Conservation (phyloP, 148 eudicot species). For the Rhododendron ovatum region DNA sequence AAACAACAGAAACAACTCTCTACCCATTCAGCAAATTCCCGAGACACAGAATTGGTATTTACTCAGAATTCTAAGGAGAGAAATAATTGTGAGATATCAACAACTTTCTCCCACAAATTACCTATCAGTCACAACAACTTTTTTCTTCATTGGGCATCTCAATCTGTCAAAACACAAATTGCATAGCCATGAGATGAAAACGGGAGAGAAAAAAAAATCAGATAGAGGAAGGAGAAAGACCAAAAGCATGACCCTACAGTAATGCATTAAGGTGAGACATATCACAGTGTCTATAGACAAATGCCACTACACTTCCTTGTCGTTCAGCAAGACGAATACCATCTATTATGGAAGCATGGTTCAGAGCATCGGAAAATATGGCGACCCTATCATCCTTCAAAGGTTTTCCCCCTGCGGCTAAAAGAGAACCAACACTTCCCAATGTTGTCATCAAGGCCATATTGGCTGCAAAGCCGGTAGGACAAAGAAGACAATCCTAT, state of each 20-base stretch:
- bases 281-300: conserved; percentile 87
- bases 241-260: conserved; percentile 45
- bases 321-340: conserved; percentile 94
- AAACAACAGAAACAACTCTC: neutral
- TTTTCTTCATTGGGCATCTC: conserved; percentile 62
- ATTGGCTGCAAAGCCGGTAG: conserved; percentile 96
- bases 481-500: conserved; percentile 99
- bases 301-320: conserved; percentile 51
- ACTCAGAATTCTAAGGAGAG: neutral
- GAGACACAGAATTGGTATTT: neutral
- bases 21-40: neutral
- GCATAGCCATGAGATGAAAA: neutral
- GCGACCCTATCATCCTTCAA: conserved; percentile 56
- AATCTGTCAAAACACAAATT: conserved; percentile 44
- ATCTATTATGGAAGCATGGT: conserved; percentile 97
- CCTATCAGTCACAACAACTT: conserved; percentile 95
- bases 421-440: conserved; percentile 74
- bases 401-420: conserved; percentile 46
- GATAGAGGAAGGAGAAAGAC: neutral
- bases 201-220: no score
- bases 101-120: conserved; percentile 7
- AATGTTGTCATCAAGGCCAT: conserved; percentile 92
- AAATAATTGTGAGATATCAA: neutral
- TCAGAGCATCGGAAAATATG: conserved; percentile 91
- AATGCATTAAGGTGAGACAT: conserved; percentile 79